A percentile compares a stretch with the other conserved stretches of the same genome.
These are phyloP conservation scores for Mycena chlorophos DNA, from an alignment of 768 basidiomycete genomes.

Conservation along the genomic window DNA sequence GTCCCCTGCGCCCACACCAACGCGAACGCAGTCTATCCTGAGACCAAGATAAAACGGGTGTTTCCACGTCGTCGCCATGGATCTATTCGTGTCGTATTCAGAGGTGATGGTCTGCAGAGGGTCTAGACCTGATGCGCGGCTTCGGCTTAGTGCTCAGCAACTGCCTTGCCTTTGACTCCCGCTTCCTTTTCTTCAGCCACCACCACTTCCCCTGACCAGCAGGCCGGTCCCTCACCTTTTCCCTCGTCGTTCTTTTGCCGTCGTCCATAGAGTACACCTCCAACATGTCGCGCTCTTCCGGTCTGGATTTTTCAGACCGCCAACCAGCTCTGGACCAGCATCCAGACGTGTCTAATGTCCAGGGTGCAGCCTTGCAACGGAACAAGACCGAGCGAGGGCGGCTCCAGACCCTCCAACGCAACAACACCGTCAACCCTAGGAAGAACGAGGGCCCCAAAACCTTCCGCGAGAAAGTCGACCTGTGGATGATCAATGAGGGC, in stretches of 20 bases:
- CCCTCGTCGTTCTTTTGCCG: constrained; percentile 8
- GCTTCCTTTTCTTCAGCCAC: constrained; percentile 8
- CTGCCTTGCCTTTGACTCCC: constrained; percentile 23
- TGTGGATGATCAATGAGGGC: constrained; percentile 76
- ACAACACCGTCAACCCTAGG: constrained; percentile 27
- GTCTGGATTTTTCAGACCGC: constrained; percentile 51
- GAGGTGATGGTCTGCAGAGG: too few relatives aligned
- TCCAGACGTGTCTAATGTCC: constrained; percentile 26
- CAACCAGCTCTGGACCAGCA: constrained; percentile 31
- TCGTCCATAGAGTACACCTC: constrained; percentile 5
- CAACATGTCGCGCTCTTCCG: constrained; percentile 35
- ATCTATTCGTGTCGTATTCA: too few relatives aligned
- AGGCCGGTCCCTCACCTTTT: constrained; percentile 19
- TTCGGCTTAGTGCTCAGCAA: too few relatives aligned
- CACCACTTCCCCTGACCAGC: constrained; percentile 19
- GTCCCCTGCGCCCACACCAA: too few relatives aligned
- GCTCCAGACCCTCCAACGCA: constrained; percentile 61
- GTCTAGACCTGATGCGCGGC: too few relatives aligned
- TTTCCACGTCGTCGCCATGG: too few relatives aligned
- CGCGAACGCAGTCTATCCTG: too few relatives aligned
- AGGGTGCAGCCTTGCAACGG: constrained; percentile 46
- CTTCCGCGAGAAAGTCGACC: constrained; percentile 27
- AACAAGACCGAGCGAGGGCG: constrained; percentile 65
- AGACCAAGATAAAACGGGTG: too few relatives aligned
- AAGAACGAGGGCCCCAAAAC: constrained; percentile 37